Conservation (phyloP, 306 rosid species). For the Fragaria iinumae region DNA sequence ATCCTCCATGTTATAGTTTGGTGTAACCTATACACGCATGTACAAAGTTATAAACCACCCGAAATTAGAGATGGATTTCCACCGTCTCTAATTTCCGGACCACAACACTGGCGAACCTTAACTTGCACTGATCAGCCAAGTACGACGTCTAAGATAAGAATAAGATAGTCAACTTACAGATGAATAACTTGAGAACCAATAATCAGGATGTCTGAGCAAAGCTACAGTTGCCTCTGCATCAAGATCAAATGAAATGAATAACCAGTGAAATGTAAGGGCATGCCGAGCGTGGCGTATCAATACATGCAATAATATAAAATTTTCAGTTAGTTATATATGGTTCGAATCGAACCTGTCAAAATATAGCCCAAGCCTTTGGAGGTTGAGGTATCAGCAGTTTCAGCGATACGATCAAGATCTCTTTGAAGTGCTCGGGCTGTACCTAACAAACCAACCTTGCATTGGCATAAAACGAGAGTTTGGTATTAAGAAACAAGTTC, state of each 20-base stretch:
- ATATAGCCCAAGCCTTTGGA: constrained; percentile 60
- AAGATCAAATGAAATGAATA: constrained; percentile 4
- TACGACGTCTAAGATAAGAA: not conserved
- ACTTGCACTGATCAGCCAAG: not conserved
- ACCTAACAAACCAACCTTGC: constrained; percentile 69
- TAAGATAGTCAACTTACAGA: not conserved
- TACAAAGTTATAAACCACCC: constrained; percentile 16
- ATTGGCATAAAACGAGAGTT: not conserved
- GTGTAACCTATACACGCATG: constrained; percentile 52
- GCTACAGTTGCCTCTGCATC: not conserved
- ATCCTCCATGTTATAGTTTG: constrained; percentile 70
- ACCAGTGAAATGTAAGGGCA: no score
- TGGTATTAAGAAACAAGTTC: no score
- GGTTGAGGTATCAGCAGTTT: constrained; percentile 68
- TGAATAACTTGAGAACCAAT: constrained; percentile 6
- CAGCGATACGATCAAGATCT: constrained; percentile 66
- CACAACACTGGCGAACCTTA: not conserved
- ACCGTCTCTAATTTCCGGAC: not conserved
- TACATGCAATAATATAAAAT: not conserved
- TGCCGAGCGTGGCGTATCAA: not conserved
- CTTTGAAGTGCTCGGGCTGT: constrained; percentile 63
- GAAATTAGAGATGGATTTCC: not conserved
- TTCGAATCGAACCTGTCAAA: constrained; percentile 46
- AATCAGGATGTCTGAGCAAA: not conserved
- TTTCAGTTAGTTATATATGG: no score